Evolutionary conservation across 148 eudicot species (phyloP), one percentile per base, ranked within the genome.

Genomic region (Camellia lanceoleosa): DNA sequence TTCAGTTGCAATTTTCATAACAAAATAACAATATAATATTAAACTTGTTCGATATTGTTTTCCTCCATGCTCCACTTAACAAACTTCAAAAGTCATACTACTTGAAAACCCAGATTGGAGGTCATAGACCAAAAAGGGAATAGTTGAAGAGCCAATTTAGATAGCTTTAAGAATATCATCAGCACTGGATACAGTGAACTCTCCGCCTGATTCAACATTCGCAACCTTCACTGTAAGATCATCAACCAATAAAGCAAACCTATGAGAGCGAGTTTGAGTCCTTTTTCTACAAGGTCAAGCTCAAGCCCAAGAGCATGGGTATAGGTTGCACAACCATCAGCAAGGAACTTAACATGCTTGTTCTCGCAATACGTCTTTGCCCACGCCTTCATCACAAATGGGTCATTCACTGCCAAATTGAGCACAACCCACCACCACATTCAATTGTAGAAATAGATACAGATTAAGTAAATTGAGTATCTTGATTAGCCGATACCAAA

Each of bases 301-400:
- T 76, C 83, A 51, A 84, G 78, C 2, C 83, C 86, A 7, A 80
- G 75, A 41, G 83, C 86, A 12, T 80, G 68, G 68, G 86, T 83
- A 69, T 83, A 83, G 20, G 44, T 75, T 13, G 65, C 83, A 19
- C 83, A 83, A 51, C 86, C 86, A 72, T 84, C 86, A 0, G 83
- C 83, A 3, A 80, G 81, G 47, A 84, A 80, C 80, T 84, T 80
- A 51, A 80, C 86, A 65, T 80, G 74, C 78, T 84, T 84, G 71
- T 76, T 75, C 10, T 84, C 83, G 0, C 81, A 74, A 54, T 4
- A 80, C 5, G 83, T 76, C 74, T 84, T 80, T n/a, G 75, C 73
- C 86, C 80, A 84, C 15, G 79, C 80, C 80, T 80, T 80, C 86
- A 80, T 75, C 80, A 82, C 84, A 82, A 76, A 80, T 16, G 83